Conservation (phyloP, 805 yeast species). For the Pichia deserticola region DNA sequence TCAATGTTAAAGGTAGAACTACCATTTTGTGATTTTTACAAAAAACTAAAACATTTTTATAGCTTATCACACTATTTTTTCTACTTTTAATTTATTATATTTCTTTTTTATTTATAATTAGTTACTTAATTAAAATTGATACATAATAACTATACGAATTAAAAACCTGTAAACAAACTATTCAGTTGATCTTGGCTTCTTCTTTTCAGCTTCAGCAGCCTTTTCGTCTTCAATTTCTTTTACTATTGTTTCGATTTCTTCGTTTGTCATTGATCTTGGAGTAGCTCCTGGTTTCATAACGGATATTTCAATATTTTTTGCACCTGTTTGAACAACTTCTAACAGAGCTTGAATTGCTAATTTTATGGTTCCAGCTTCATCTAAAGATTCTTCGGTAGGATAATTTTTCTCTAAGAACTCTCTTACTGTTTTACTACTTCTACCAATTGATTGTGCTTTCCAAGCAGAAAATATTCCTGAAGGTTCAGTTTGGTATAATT, state of each 20-base stretch:
- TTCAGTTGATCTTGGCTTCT: conserved; percentile 36
- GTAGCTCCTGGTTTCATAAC: conserved; percentile 66
- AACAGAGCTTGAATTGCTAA: conserved; percentile 80
- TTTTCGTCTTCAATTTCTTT: conserved; percentile 83
- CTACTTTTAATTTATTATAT: too few species aligned
- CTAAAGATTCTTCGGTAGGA: conserved; percentile 27
- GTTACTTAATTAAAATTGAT: too few species aligned
- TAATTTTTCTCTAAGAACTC: conserved; percentile 92
- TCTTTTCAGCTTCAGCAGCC: conserved; percentile 73
- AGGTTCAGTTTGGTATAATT: conserved; percentile 91
- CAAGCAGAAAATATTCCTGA: conserved; percentile 95
- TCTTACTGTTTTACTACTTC: conserved; percentile 89
- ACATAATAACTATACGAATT: too few species aligned
- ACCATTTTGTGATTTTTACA: conserved; percentile 7
- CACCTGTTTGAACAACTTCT: conserved; percentile 97
- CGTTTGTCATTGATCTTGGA: conserved; percentile 55
- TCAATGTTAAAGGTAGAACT: conserved; percentile 26
- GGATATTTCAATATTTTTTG: conserved; percentile 89
- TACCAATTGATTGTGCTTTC: conserved; percentile 97
- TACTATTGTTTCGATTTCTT: conserved; percentile 68
- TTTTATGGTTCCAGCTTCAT: conserved; percentile 64
- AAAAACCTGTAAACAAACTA: background rate
- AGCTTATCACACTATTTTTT: too few species aligned
- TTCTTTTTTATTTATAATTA: too few species aligned
- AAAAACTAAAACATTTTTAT: too few species aligned